Conservation (phyloP, 208 protist genomes). For the Zelonia costaricensis region DNA sequence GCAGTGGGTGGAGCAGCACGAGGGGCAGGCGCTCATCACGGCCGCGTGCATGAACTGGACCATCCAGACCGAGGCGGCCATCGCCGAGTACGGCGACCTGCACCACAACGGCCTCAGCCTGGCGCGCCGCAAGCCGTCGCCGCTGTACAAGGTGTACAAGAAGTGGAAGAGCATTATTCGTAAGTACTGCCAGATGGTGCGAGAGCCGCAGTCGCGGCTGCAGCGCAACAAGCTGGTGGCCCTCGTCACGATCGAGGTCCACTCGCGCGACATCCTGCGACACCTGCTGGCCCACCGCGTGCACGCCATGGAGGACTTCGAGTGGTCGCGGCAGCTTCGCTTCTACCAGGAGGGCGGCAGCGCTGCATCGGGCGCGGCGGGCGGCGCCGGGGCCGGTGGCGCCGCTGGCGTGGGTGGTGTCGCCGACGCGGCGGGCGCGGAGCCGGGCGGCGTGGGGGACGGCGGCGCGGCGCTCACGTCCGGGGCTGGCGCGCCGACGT, state of each 20-base stretch:
- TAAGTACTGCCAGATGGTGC: constrained; percentile 95
- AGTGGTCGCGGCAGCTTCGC: constrained; percentile 96
- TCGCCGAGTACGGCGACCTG: constrained; percentile 88
- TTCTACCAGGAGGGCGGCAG: constrained; percentile 91
- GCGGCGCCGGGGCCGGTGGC: background rate
- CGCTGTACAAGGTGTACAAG: constrained; percentile 93
- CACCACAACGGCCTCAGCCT: constrained; percentile 78
- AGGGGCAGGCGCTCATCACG: constrained; percentile 96
- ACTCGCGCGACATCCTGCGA: constrained; percentile 97
- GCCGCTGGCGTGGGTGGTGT: background rate
- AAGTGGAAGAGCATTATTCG: constrained; percentile 95
- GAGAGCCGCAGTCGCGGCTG: constrained; percentile 88
- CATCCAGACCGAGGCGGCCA: constrained; percentile 87
- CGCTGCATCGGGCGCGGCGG: background rate
- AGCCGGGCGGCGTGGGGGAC: background rate
- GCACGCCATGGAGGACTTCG: constrained; percentile 92
- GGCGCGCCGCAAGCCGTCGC: constrained; percentile 88
- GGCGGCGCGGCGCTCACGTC: background rate
- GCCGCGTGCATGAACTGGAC: constrained; percentile 97
- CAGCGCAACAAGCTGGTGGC: constrained; percentile 96
- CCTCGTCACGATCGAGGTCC: constrained; percentile 99
- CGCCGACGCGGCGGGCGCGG: background rate
- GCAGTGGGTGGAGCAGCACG: constrained; percentile 89
- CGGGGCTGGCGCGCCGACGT: constrained; percentile 31
- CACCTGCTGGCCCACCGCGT: constrained; percentile 89